Percentiles rank a stretch among this genome's conserved stretches.
phyloP scores from a whole-genome alignment of 805 yeast species.

The Saturnispora kantuleensis region DNA sequence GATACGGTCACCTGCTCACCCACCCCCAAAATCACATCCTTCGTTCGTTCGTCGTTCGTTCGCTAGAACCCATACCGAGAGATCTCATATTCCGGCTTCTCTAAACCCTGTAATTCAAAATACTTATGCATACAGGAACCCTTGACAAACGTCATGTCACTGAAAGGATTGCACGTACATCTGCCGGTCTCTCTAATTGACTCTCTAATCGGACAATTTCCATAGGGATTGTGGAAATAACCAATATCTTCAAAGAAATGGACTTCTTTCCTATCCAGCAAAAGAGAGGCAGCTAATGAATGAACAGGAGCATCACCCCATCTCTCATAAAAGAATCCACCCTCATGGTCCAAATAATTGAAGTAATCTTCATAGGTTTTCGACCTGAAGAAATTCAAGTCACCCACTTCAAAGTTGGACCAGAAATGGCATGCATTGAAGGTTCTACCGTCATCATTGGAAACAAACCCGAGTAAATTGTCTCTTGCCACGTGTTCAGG shows the following conservation, averaged over 20 bases:
- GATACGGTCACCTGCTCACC: too few relatives aligned
- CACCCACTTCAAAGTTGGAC: slow-evolving; percentile 81
- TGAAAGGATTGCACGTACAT: slow-evolving; percentile 65
- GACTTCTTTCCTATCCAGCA: slow-evolving; percentile 55
- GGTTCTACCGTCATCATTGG: slow-evolving; percentile 54
- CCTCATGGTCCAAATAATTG: slow-evolving; percentile 61
- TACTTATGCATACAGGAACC: slow-evolving; percentile 61
- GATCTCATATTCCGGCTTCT: slow-evolving; percentile 26
- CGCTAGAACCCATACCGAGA: slow-evolving; percentile 1
- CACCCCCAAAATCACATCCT: too few relatives aligned
- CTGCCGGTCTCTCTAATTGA: slow-evolving; percentile 43
- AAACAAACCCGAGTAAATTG: slow-evolving; percentile 57
- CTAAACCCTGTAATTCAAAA: slow-evolving; percentile 41
- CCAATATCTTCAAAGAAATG: slow-evolving; percentile 81
- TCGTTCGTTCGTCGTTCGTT: too few relatives aligned
- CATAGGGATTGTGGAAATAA: slow-evolving; percentile 71
- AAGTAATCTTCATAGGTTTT: slow-evolving; percentile 62
- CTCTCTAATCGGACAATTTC: slow-evolving; percentile 64
- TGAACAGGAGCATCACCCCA: slow-evolving; percentile 95
- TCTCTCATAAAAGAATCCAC: slow-evolving; percentile 84
- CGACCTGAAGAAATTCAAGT: slow-evolving; percentile 60
- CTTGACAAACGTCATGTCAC: slow-evolving; percentile 66
- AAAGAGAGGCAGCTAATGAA: slow-evolving; percentile 73
- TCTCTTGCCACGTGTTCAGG: slow-evolving; percentile 52
- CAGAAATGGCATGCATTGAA: slow-evolving; percentile 82